phyloP scores from a whole-genome alignment of 345 rosid genomes.

The Trapa incisa region DNA sequence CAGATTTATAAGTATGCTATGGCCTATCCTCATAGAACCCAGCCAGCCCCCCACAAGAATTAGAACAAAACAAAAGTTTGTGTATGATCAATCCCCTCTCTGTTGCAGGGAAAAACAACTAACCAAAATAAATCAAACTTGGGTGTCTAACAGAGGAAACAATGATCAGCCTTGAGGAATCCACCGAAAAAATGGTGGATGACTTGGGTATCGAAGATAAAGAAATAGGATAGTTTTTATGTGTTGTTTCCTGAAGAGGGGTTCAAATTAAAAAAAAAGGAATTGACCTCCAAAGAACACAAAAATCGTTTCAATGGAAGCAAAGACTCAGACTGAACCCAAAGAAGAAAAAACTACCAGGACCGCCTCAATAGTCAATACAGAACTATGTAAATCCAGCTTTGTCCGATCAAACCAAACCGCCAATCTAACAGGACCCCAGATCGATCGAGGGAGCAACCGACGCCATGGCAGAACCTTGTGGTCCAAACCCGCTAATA shows the following conservation, averaged over 20 bases:
- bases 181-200: conserved; percentile 7
- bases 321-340: background rate
- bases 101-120: background rate
- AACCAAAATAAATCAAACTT: conserved; percentile 18
- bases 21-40: conserved; percentile 65
- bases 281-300: conserved; percentile 4
- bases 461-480: background rate
- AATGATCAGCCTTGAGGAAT: conserved; percentile 13
- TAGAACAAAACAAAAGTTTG: conserved; percentile 12
- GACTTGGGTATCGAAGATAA: conserved; percentile 10
- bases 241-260: conserved; percentile 4
- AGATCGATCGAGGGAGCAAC: conserved; percentile 21
- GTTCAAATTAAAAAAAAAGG: background rate
- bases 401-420: conserved; percentile 16
- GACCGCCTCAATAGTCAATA: background rate
- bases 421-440: conserved; percentile 28
- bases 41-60: conserved; percentile 20
- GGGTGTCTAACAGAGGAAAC: conserved; percentile 5
- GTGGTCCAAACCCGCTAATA: background rate
- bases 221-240: background rate
- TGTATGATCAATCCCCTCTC: conserved; percentile 9
- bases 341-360: background rate
- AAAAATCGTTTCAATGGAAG: conserved; percentile 4
- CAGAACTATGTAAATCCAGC: background rate
- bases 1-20: conserved; percentile 60